Percentiles rank a stretch among this genome's conserved stretches.
These are phyloP conservation scores for Fusarium sublunatum DNA, from an alignment of 2,329 filamentous ascomycete genomes.

Conservation along the genomic window DNA sequence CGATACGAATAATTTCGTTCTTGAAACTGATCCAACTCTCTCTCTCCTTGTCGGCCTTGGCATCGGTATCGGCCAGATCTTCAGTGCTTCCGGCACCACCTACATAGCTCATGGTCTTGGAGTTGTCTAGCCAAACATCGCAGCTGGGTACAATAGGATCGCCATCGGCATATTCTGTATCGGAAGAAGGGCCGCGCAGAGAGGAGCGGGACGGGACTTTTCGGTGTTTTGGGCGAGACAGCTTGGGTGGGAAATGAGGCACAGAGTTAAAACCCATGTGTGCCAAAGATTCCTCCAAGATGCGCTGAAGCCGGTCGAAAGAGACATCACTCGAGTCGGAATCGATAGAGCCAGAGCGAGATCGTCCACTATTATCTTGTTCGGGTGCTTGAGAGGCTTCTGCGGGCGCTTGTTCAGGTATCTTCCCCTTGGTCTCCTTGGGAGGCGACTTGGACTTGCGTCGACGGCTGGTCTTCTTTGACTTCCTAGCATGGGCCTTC, in stretches of 20 bases:
- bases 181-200: conserved; percentile 72
- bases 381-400: conserved; percentile 37
- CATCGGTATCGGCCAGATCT: conserved; percentile 51
- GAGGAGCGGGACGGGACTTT: conserved; percentile 49
- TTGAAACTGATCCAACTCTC: conserved; percentile 90
- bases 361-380: conserved; percentile 36
- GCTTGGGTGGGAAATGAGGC: conserved; percentile 57
- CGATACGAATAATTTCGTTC: conserved; percentile 86
- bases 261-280: conserved; percentile 61
- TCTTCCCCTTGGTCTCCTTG: conserved; percentile 45
- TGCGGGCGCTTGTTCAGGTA: conserved; percentile 7
- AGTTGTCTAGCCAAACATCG: conserved; percentile 87
- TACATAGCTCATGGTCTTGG: conserved; percentile 83
- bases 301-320: conserved; percentile 82
- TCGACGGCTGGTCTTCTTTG: conserved; percentile 51
- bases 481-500: conserved; percentile 65
- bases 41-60: conserved; percentile 71
- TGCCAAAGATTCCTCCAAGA: conserved; percentile 75
- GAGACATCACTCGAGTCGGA: conserved; percentile 78
- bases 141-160: conserved; percentile 86
- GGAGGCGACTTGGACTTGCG: conserved; percentile 57
- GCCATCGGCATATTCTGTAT: conserved; percentile 86
- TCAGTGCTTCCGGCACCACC: conserved; percentile 60
- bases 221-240: conserved; percentile 56
- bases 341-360: conserved; percentile 66